Evolutionary conservation across 1,284 basidiomycete species (phyloP), one percentile per base, ranked within the genome.

Genomic region (Ustilago trichophora): DNA sequence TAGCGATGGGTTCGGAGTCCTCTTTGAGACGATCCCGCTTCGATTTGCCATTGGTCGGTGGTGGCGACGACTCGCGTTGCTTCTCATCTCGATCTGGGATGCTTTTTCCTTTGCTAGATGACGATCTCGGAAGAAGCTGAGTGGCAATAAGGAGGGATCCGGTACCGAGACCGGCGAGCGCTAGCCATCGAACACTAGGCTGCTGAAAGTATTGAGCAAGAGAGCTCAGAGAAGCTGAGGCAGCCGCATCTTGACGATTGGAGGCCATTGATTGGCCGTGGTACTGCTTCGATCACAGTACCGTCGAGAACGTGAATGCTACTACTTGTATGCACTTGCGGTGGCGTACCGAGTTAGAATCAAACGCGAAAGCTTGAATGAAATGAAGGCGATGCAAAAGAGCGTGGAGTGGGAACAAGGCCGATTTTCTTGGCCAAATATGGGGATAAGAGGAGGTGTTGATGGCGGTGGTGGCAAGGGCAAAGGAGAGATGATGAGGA

Each of bases 1-100:
- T 68, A 31, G 74, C 72, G 26, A 75, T 56, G 4, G 66, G 55
- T n/a, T 58, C 69, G 27, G 29, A 24, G 11, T 63, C 51, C 2
- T 69, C 63, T 25, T 63, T 63, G 38, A 57, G 47, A 6, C 54
- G 54, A 19, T 57, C 53, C 13, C 53, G 52, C 31, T 52, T 63
- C 29, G 59, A 15, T 32, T 52, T 63, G 31, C 49, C 27, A 16
- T 25, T 52, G 15, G 47, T 16, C 13, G 52, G 18, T 7, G 53
- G 44, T 21, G 59, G 53, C 5, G 59, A 56, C 2, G 40, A 40
- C 18, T 63, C 59, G n/a, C 31, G 25, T 11, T 43, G 34, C 3
- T 32, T 34, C 0, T 48, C 31, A 2, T 54, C 48, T 9, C 43
- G 41, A 13, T 60, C 45, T 26, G 24, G 0, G 42, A 25, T 24